A percentile compares a stretch with the other conserved stretches of the same genome.
Evolutionary conservation across 495 filamentous ascomycete genomes (phyloP).

Genomic region (Melanomma pulvis-pyrius): DNA sequence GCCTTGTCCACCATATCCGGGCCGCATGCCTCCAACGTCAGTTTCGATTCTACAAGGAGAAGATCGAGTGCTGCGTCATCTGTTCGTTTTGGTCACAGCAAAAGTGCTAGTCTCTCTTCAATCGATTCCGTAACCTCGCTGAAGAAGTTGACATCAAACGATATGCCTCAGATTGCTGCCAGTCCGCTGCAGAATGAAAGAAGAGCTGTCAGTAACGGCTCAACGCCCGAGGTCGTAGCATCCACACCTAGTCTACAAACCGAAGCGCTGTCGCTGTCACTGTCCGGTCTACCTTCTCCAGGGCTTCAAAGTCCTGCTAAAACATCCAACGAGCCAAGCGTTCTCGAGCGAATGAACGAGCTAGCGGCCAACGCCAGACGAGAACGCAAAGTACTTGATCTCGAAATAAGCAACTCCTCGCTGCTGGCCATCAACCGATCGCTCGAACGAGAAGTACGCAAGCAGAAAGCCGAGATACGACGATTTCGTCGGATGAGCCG

Average conservation of each 20-base stretch:
- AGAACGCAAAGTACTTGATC: slow-evolving; percentile 91
- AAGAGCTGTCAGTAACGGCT: slow-evolving; percentile 28
- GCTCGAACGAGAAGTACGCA: slow-evolving; percentile 85
- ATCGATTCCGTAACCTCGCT: slow-evolving; percentile 37
- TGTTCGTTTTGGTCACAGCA: slow-evolving; percentile 31
- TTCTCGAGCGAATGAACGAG: slow-evolving; percentile 60
- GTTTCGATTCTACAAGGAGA: slow-evolving; percentile 17
- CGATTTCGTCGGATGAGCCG: slow-evolving; percentile 80
- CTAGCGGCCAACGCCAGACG: slow-evolving; percentile 80
- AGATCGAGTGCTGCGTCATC: slow-evolving; percentile 32
- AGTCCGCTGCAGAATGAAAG: slow-evolving; percentile 31
- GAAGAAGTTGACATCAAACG: slow-evolving; percentile 18
- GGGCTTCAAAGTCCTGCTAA: slow-evolving; percentile 55
- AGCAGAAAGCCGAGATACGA: slow-evolving; percentile 86
- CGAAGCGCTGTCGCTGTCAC: no score
- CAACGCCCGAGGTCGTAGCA: slow-evolving; percentile 25
- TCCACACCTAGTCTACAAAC: slow-evolving; percentile 22
- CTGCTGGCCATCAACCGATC: slow-evolving; percentile 96
- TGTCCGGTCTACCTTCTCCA: slow-evolving; percentile 33
- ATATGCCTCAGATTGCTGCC: slow-evolving; percentile 12
- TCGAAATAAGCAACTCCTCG: slow-evolving; percentile 98
- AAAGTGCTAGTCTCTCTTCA: slow-evolving; percentile 40
- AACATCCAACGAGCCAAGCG: slow-evolving; percentile 36
- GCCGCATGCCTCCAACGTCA: slow-evolving; percentile 5
- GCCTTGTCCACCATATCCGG: slow-evolving; percentile 25